Conservation (phyloP, 352 stramenopile genomes). For the Phytopythium delawarense region DNA sequence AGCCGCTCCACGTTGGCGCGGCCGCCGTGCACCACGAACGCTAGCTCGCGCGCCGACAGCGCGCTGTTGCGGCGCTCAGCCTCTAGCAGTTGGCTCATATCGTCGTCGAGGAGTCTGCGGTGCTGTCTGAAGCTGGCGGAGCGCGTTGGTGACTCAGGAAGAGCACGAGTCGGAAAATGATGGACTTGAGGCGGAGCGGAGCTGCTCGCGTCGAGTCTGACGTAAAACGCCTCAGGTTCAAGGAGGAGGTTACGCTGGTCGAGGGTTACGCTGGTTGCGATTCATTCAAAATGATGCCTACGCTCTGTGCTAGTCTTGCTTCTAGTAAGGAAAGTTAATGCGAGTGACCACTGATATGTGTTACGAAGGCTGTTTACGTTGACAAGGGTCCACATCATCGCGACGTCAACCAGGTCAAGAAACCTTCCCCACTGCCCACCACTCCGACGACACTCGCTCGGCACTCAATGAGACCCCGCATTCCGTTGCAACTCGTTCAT, state of each 20-base stretch:
- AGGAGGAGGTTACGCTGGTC: background rate
- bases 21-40: constrained; percentile 57
- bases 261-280: background rate
- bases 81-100: constrained; percentile 12
- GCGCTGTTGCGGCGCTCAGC: constrained; percentile 41
- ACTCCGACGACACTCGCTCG: background rate
- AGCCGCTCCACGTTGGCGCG: constrained; percentile 44
- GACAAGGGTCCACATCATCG: too few relatives aligned
- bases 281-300: background rate
- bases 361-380: too few relatives aligned
- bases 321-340: background rate
- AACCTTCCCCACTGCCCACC: background rate
- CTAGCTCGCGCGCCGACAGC: constrained; percentile 48
- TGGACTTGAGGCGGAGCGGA: background rate
- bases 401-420: background rate
- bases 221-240: background rate
- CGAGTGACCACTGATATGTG: too few relatives aligned
- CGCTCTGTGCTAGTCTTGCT: too few relatives aligned
- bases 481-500: background rate
- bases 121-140: background rate
- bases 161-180: background rate
- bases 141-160: background rate
- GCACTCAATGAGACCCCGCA: background rate
- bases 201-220: background rate
- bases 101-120: background rate